Evolutionary conservation across 495 filamentous ascomycete species (phyloP).

Genomic region (Penicillium psychrofluorescens): DNA sequence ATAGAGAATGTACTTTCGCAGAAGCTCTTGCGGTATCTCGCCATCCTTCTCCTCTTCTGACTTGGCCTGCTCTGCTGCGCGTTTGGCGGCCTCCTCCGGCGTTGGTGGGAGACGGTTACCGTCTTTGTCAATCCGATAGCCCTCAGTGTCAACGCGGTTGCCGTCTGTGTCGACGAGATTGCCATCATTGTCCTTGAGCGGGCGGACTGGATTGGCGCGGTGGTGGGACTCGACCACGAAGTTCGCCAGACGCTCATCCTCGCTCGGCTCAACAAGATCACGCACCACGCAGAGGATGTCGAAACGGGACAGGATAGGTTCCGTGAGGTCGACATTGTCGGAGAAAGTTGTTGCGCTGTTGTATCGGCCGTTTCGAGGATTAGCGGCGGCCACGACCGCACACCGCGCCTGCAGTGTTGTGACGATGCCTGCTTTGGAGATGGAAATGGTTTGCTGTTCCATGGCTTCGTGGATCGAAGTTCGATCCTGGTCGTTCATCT

Average conservation of each 20-base stretch:
- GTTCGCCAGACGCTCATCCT: slow-evolving; percentile 88
- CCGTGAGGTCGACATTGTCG: slow-evolving; percentile 93
- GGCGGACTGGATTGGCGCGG: slow-evolving; percentile 69
- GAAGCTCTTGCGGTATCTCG: slow-evolving; percentile 83
- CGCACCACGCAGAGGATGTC: slow-evolving; percentile 97
- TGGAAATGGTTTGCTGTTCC: slow-evolving; percentile 99
- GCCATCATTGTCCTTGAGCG: slow-evolving; percentile 46
- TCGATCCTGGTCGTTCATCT: slow-evolving; percentile 99
- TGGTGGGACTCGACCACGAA: slow-evolving; percentile 94
- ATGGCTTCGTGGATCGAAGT: slow-evolving; percentile 99
- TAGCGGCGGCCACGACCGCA: slow-evolving; percentile 93
- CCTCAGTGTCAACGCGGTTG: slow-evolving; percentile 38
- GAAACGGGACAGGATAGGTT: slow-evolving; percentile 97
- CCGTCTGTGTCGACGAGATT: slow-evolving; percentile 58
- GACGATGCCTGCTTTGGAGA: slow-evolving; percentile 98
- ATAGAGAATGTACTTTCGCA: slow-evolving; percentile 97
- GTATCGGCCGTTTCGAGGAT: slow-evolving; percentile 93
- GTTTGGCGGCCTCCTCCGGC: slow-evolving; percentile 28
- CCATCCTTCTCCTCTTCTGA: slow-evolving; percentile 56
- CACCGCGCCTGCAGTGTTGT: slow-evolving; percentile 97
- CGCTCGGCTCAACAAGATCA: slow-evolving; percentile 92
- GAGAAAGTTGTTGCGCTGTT: slow-evolving; percentile 94
- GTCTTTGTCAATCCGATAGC: slow-evolving; percentile 33
- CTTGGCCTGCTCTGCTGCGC: slow-evolving; percentile 32
- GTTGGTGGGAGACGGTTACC: slow-evolving; percentile 28